Evolutionary conservation across 257 asterid genomes (phyloP).

Genomic region (Mitragyna speciosa): DNA sequence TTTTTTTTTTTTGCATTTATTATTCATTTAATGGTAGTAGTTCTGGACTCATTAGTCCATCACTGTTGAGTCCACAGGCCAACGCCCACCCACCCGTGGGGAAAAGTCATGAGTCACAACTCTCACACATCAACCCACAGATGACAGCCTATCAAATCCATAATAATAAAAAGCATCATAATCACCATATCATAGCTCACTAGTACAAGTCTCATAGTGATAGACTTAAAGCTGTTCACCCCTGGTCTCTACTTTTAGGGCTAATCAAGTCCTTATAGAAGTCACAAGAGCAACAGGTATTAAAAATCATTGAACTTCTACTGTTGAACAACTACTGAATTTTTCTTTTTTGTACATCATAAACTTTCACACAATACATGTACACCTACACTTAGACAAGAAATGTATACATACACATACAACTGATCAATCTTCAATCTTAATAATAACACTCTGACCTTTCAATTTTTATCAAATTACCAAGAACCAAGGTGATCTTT

Average conservation of each 20-base stretch:
- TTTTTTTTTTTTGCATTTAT: neutral
- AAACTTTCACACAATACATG: no score
- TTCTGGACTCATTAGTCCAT: neutral
- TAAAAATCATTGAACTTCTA: no score
- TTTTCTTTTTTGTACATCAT: no score
- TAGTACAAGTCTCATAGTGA: neutral
- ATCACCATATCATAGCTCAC: neutral
- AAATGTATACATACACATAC: no score
- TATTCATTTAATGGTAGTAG: neutral
- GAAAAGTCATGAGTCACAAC: neutral
- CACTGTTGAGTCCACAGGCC: constrained; percentile 4
- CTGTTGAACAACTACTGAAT: no score
- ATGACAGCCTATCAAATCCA: constrained; percentile 10
- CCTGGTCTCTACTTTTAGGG: neutral
- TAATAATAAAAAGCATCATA: neutral
- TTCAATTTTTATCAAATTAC: no score
- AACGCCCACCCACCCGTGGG: constrained; percentile 1
- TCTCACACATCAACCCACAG: neutral
- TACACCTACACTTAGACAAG: no score
- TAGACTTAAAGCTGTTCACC: neutral
- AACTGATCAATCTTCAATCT: no score
- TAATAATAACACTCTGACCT: no score
- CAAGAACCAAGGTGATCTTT: no score
- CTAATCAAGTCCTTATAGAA: neutral
- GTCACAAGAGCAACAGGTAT: no score